Evolutionary conservation across 2,329 filamentous ascomycete species (phyloP).

Genomic region (Metarhizium album): DNA sequence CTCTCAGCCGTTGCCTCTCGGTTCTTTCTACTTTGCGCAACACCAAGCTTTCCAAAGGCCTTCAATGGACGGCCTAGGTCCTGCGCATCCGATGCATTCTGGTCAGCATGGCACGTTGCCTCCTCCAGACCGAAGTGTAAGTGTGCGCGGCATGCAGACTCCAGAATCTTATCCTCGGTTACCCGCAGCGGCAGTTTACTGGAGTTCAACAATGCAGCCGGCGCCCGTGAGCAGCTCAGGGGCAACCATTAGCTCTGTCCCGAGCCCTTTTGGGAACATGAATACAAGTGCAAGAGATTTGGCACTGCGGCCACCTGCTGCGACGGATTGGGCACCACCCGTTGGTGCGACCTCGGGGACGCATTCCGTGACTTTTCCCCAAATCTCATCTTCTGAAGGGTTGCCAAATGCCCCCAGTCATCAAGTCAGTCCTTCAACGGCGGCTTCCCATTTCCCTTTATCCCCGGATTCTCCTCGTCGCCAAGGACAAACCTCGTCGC

Average conservation of each 20-base stretch:
- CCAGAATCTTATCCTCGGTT: background rate
- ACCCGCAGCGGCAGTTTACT: background rate
- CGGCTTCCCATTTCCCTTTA: slow-evolving; percentile 9
- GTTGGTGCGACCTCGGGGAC: slow-evolving; percentile 12
- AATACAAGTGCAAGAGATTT: background rate
- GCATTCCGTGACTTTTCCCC: slow-evolving; percentile 10
- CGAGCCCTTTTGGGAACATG: background rate
- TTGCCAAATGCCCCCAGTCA: slow-evolving; percentile 11
- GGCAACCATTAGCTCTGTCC: background rate
- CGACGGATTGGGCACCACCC: slow-evolving; percentile 7
- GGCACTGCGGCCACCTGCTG: slow-evolving; percentile 1
- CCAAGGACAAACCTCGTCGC: slow-evolving; percentile 1
- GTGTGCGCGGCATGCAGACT: slow-evolving; percentile 2
- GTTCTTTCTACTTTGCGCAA: slow-evolving; percentile 1
- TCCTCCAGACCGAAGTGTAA: slow-evolving; percentile 4
- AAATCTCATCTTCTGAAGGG: slow-evolving; percentile 11
- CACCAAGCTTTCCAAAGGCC: background rate
- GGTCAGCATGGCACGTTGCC: slow-evolving; percentile 4
- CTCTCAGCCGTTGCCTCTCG: slow-evolving; percentile 6
- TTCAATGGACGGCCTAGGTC: background rate
- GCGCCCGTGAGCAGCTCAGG: background rate
- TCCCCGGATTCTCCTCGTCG: slow-evolving; percentile 4
- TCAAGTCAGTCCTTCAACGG: slow-evolving; percentile 9
- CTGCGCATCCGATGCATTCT: background rate
- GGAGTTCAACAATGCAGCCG: background rate